These are phyloP conservation scores for Akebia trifoliata DNA, from an alignment of 164 flowering plant species.

Conservation along the genomic window DNA sequence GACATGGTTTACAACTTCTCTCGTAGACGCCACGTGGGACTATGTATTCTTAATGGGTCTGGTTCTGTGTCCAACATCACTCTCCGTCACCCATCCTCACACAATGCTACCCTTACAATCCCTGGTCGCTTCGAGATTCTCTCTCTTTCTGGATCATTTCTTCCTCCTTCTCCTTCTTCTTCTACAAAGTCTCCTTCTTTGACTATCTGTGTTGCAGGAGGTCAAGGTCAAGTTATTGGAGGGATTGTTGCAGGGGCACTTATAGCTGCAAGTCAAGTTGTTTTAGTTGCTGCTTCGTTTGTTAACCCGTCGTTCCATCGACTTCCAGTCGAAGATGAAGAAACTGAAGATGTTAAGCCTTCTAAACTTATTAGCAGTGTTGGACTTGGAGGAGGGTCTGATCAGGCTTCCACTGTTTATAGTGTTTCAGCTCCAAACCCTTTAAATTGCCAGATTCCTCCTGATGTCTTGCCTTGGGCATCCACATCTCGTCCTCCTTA, in stretches of 20 bases:
- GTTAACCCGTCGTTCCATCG: slow-evolving; percentile 20
- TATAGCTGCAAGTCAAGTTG: slow-evolving; percentile 26
- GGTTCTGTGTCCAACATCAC: slow-evolving; percentile 45
- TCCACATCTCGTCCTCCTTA: no score
- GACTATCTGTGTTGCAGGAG: slow-evolving; percentile 34
- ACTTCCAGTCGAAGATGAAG: slow-evolving; percentile 19
- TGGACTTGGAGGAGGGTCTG: no score
- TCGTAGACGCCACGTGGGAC: slow-evolving; percentile 28
- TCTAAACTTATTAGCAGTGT: no score
- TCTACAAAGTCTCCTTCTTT: slow-evolving; percentile 10
- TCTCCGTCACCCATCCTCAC: slow-evolving; percentile 43
- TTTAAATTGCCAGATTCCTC: no score
- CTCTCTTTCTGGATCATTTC: slow-evolving; percentile 40
- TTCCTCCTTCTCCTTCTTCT: slow-evolving; percentile 2
- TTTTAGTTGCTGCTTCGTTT: slow-evolving; percentile 32
- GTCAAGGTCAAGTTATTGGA: slow-evolving; percentile 44
- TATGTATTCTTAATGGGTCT: slow-evolving; percentile 17
- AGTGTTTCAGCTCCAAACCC: no score
- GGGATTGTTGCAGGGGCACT: slow-evolving; percentile 36
- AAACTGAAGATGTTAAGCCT: not conserved
- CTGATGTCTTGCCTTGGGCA: no score
- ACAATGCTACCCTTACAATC: slow-evolving; percentile 36
- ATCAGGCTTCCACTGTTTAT: no score
- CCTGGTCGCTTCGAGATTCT: slow-evolving; percentile 52
- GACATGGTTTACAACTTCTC: slow-evolving; percentile 29